phyloP scores from a whole-genome alignment of 805 yeast genomes.

The Candida anglica region DNA sequence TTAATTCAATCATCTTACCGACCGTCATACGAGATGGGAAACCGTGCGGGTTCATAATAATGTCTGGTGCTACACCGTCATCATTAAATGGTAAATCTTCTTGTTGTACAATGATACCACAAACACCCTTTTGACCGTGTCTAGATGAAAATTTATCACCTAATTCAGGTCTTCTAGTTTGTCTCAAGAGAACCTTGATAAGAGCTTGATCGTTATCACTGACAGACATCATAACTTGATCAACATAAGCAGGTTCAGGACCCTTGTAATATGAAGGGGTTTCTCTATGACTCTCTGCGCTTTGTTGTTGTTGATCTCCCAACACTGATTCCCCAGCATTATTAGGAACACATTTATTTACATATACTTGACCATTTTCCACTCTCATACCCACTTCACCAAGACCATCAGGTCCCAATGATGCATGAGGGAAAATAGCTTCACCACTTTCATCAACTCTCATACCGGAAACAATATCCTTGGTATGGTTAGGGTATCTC shows the following conservation, averaged over 20 bases:
- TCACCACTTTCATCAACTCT: conserved; percentile 76
- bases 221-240: conserved; percentile 96
- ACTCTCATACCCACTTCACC: conserved; percentile 94
- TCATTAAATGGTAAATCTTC: conserved; percentile 97
- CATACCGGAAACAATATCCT: conserved; percentile 89
- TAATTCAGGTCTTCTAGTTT: conserved; percentile 94
- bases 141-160: conserved; percentile 97
- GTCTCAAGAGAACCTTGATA: conserved; percentile 87
- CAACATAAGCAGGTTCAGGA: conserved; percentile 93
- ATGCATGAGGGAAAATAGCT: conserved; percentile 81
- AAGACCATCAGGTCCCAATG: conserved; percentile 90
- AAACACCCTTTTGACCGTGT: conserved; percentile 99
- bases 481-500: conserved; percentile 89
- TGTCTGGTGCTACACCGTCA: conserved; percentile 88
- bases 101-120: conserved; percentile 96
- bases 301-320: conserved; percentile 29
- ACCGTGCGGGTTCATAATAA: conserved; percentile 98
- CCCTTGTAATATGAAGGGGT: conserved; percentile 90
- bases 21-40: conserved; percentile 99
- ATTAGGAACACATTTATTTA: conserved; percentile 89
- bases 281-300: conserved; percentile 70
- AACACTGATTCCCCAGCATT: conserved; percentile 69
- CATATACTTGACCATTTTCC: conserved; percentile 89
- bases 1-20: conserved; percentile 95
- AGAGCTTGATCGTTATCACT: conserved; percentile 94